phyloP scores from a whole-genome alignment of 768 basidiomycete species.

The Pholiota conissans region DNA sequence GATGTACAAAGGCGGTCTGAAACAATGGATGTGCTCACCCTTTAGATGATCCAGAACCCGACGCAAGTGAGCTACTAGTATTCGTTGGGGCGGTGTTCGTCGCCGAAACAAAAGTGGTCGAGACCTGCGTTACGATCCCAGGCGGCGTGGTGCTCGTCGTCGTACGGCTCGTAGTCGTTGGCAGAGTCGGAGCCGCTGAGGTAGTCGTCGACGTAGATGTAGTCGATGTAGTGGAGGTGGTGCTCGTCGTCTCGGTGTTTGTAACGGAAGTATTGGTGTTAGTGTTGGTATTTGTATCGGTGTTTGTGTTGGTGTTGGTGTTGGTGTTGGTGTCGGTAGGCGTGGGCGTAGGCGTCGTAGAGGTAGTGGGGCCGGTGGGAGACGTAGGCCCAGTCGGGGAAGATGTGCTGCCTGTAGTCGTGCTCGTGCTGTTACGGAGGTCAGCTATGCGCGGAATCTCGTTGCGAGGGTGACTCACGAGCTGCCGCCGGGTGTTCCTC shows the following conservation, averaged over 20 bases:
- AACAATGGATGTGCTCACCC: conserved; percentile 11
- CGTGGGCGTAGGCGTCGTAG: background rate
- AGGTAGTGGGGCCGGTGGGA: background rate
- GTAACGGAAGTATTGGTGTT: no score
- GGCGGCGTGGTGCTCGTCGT: background rate
- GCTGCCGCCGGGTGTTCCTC: background rate
- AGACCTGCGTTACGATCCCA: background rate
- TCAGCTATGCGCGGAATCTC: background rate
- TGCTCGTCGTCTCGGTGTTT: conserved; percentile 10
- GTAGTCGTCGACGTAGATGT: background rate
- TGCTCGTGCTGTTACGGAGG: background rate
- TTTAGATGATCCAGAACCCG: conserved; percentile 1
- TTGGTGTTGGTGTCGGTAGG: background rate
- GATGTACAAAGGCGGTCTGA: background rate
- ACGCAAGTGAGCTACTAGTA: background rate
- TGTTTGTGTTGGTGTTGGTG: conserved; percentile 6
- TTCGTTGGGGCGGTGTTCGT: conserved; percentile 3
- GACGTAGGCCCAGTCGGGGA: background rate
- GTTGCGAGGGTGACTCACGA: background rate
- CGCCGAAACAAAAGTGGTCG: conserved; percentile 1
- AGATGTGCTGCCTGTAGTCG: background rate
- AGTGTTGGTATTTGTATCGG: conserved; percentile 6
- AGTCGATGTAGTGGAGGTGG: conserved; percentile 7
- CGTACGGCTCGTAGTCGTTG: conserved; percentile 2
- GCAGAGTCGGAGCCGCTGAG: background rate